Evolutionary conservation across 83 land plant genomes (phyloP).

Genomic region (Larix sibirica): DNA sequence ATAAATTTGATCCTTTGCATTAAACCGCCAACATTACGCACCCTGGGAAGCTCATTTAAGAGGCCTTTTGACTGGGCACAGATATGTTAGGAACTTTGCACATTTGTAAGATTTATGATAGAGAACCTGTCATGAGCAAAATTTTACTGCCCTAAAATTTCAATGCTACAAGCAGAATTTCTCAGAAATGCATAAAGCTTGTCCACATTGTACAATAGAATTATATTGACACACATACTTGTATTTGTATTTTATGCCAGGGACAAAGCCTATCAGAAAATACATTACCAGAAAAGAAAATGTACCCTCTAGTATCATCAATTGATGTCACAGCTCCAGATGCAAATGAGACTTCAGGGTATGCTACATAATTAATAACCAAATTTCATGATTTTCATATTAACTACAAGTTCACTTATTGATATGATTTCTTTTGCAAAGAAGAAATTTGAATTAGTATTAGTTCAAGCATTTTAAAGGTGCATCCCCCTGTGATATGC

Average conservation of each 20-base stretch:
- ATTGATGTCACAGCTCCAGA: not conserved
- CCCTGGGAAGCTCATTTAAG: no score
- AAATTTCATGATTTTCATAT: not conserved
- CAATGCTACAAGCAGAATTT: no score
- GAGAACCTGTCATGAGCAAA: no score
- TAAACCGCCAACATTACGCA: no score
- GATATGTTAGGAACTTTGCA: no score
- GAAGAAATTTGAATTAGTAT: no score
- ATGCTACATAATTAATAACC: not conserved
- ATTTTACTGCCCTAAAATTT: no score
- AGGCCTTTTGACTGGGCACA: no score
- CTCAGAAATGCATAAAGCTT: no score
- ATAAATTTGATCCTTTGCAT: not conserved
- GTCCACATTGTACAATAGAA: not conserved
- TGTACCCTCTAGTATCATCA: constrained; percentile 21
- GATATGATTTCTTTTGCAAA: not conserved
- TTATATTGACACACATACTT: not conserved
- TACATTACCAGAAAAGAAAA: not conserved
- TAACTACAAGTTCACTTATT: not conserved
- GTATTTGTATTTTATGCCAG: constrained; percentile 6
- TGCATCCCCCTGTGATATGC: no score
- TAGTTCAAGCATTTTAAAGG: no score
- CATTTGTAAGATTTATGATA: no score
- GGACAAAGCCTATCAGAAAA: constrained; percentile 8
- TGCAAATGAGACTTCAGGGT: constrained; percentile 14